Conservation (phyloP, 2,329 filamentous ascomycete species). For the Hymenoscyphus fructigenus region DNA sequence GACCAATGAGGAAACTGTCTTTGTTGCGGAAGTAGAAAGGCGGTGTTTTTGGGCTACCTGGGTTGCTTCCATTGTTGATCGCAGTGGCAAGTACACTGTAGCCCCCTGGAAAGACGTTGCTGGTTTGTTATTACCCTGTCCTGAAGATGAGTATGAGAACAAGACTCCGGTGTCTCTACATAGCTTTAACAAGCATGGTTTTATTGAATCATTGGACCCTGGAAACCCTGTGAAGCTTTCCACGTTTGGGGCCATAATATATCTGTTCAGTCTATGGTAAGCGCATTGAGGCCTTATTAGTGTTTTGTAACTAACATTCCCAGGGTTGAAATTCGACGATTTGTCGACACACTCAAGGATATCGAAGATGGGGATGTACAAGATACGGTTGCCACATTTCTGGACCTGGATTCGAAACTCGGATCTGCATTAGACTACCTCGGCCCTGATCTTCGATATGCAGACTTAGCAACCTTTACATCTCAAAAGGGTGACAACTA, state of each 20-base stretch:
- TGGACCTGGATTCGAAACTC: slow-evolving; percentile 18
- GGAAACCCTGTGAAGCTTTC: slow-evolving; percentile 7
- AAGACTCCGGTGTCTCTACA: slow-evolving; percentile 12
- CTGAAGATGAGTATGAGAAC: slow-evolving; percentile 17
- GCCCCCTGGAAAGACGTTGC: slow-evolving; percentile 20
- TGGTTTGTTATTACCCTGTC: slow-evolving; percentile 19
- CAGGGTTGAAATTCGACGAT: slow-evolving; percentile 25
- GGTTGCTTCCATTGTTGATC: slow-evolving; percentile 18
- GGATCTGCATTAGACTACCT: slow-evolving; percentile 14
- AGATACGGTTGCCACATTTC: slow-evolving; percentile 12
- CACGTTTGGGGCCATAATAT: slow-evolving; percentile 15
- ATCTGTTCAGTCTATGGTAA: slow-evolving; percentile 22
- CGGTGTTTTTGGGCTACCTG: slow-evolving; percentile 23
- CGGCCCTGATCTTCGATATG: slow-evolving; percentile 12
- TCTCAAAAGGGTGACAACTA: slow-evolving; percentile 13
- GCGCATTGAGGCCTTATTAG: background rate
- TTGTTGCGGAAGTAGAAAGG: slow-evolving; percentile 15
- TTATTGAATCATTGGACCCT: slow-evolving; percentile 6
- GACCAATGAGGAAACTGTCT: background rate
- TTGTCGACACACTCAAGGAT: slow-evolving; percentile 12
- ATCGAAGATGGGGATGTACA: slow-evolving; percentile 5
- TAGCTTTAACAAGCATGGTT: slow-evolving; percentile 19
- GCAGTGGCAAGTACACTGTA: slow-evolving; percentile 15
- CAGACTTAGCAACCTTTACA: slow-evolving; percentile 11
- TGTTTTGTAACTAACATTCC: background rate